phyloP scores from a whole-genome alignment of 2,329 filamentous ascomycete genomes.

The Aspergillus tanneri region DNA sequence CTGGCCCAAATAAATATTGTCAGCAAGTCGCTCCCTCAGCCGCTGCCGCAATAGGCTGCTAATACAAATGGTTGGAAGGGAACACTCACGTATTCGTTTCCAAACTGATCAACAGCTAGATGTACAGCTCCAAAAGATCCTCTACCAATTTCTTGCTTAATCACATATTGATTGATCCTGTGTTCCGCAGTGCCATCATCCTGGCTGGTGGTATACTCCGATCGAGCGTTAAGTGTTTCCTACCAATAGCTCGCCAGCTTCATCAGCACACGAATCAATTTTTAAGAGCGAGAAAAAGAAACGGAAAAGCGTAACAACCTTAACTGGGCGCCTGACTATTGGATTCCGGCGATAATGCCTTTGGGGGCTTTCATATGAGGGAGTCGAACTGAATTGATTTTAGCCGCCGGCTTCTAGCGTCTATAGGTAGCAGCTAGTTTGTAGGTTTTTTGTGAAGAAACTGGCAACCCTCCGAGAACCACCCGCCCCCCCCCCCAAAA shows the following conservation, averaged over 20 bases:
- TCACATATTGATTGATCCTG: constrained; percentile 90
- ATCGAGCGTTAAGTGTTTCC: constrained; percentile 90
- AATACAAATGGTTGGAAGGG: neutral
- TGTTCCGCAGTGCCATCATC: constrained; percentile 78
- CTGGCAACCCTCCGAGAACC: no score
- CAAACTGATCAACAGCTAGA: constrained; percentile 83
- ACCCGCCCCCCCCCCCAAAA: no score
- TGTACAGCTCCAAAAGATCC: constrained; percentile 95
- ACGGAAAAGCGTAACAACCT: constrained; percentile 43
- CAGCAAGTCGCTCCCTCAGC: constrained; percentile 16
- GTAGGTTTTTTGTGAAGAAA: no score
- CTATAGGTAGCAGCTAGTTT: no score
- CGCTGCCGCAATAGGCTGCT: no score
- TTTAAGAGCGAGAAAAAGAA: neutral
- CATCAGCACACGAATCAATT: neutral
- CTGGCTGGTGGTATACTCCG: constrained; percentile 81
- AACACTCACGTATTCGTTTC: constrained; percentile 79
- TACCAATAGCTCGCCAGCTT: constrained; percentile 37
- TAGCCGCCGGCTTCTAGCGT: neutral
- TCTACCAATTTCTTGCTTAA: constrained; percentile 92
- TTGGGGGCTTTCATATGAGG: constrained; percentile 62
- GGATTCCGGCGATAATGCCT: constrained; percentile 64
- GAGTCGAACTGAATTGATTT: constrained; percentile 49
- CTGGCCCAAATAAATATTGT: constrained; percentile 47
- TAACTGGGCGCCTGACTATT: constrained; percentile 61